These are phyloP conservation scores for Lachnellula subtilissima DNA, from an alignment of 2,329 filamentous ascomycete genomes.

Conservation along the genomic window DNA sequence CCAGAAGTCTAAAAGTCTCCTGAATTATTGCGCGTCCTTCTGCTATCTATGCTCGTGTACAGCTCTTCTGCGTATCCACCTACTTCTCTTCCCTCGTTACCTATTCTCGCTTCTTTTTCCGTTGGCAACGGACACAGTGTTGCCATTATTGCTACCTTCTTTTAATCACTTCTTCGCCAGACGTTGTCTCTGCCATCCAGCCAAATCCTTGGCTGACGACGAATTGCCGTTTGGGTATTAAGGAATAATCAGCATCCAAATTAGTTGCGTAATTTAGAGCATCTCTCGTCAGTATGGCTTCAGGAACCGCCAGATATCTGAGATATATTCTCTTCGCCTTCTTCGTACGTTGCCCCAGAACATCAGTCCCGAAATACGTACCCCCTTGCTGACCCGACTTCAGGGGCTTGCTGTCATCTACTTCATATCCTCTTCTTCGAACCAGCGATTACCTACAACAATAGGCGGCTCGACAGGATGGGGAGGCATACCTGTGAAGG, in stretches of 20 bases:
- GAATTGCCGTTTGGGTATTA: slow-evolving; percentile 2
- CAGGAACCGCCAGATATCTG: slow-evolving; percentile 57
- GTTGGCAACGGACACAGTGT: not conserved
- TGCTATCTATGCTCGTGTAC: not conserved
- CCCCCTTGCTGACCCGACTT: not conserved
- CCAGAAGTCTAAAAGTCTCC: not conserved
- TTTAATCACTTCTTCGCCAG: slow-evolving; percentile 8
- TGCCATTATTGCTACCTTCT: slow-evolving; percentile 7
- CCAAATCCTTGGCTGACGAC: not conserved
- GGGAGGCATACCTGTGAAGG: slow-evolving; percentile 23
- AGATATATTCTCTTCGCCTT: slow-evolving; percentile 76
- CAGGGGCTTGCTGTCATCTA: slow-evolving; percentile 70
- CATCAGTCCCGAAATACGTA: not conserved
- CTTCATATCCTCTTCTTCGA: slow-evolving; percentile 67
- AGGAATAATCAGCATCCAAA: not conserved
- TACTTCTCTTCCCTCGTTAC: not conserved
- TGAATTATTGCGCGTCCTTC: not conserved
- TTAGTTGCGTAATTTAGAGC: not conserved
- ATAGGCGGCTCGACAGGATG: slow-evolving; percentile 22
- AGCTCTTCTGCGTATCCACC: not conserved
- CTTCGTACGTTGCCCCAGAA: slow-evolving; percentile 56
- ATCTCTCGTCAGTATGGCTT: slow-evolving; percentile 25
- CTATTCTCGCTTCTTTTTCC: slow-evolving; percentile 1
- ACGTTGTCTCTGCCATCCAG: not conserved
- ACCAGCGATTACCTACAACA: slow-evolving; percentile 33